Evolutionary conservation across 805 yeast genomes (phyloP), one percentile per base, ranked within the genome.

Genomic region (Pichia insulana): DNA sequence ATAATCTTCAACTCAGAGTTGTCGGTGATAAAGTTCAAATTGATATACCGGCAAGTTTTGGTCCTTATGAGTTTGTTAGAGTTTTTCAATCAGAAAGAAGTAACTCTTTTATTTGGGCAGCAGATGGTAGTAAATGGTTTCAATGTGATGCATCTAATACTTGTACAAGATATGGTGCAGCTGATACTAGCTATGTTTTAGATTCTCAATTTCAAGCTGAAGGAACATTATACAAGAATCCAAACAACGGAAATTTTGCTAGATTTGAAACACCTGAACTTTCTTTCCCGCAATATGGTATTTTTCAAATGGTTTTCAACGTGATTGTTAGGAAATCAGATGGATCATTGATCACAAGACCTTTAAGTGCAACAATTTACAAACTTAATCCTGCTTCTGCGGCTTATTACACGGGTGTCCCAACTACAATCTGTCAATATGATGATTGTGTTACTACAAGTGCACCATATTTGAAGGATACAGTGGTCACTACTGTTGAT

Each of bases 41-140:
- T 39, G 48, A 44, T 26, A 28, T 52, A 26, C 56, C 56, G 18
- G 28, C 37, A 4, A 28, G 42, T 20, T 11, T 28, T 16, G 42
- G 36, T 16, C 34, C 44, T 6, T 45, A 34, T 36, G 10, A 41
- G 9, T 27, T 28, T 6, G 18, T 46, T 26, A 19, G 16, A 3
- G 17, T 49, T 18, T 27, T 33, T 19, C 48, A 44, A 30, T 27
- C 20, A 20, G 34, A 38, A 13, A 8, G 12, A 3, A 12, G n/a
- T 3, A 19, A 28, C 10, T 11, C 30, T n/a, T 40, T 32, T 36
- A 34, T 43, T 30, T 47, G 50, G 50, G 43, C 39, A 2, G 34
- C 25, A 11, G 28, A 26, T 5, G 34, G 43, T 10, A 41, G 45
- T 25, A 27, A 34, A 7, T 42, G 27, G 13, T 25, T 34, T 18